A percentile compares a stretch with the other conserved stretches of the same genome.
Conservation (phyloP, 1,284 basidiomycete genomes). For the Cryptococcus sp. region DNA sequence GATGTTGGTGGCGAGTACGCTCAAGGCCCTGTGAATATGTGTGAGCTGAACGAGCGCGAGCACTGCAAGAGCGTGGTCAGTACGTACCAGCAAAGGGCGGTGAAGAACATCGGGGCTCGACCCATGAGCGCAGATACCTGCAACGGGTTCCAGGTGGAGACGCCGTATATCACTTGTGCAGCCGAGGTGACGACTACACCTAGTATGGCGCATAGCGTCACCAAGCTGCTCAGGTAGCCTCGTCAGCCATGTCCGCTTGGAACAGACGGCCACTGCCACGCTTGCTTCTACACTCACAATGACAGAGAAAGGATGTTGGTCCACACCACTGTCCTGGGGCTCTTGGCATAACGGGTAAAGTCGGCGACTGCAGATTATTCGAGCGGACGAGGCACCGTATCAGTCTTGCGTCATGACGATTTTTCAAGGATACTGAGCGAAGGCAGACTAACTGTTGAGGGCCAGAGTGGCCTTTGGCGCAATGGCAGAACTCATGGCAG, state of each 20-base stretch:
- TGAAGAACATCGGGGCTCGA: constrained; percentile 7
- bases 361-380: constrained; percentile 10
- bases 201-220: constrained; percentile 1
- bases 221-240: too few relatives aligned
- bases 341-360: constrained; percentile 16
- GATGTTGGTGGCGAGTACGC: constrained; percentile 9
- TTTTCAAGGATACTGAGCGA: not conserved
- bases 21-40: not conserved
- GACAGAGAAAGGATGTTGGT: constrained; percentile 15
- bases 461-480: constrained; percentile 18
- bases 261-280: too few relatives aligned
- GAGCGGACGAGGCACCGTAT: too few relatives aligned
- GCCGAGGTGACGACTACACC: constrained; percentile 5
- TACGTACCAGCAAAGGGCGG: constrained; percentile 2
- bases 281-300: too few relatives aligned
- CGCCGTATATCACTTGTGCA: constrained; percentile 9
- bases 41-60: too few relatives aligned
- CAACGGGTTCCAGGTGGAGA: constrained; percentile 9
- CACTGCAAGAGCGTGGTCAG: too few relatives aligned
- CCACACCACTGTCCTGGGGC: constrained; percentile 11
- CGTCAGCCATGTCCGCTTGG: too few relatives aligned
- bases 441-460: constrained; percentile 8
- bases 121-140: constrained; percentile 7
- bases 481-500: constrained; percentile 17
- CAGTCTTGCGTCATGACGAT: too few relatives aligned